phyloP scores from a whole-genome alignment of 805 yeast genomes.

The Candida krabiensis region DNA sequence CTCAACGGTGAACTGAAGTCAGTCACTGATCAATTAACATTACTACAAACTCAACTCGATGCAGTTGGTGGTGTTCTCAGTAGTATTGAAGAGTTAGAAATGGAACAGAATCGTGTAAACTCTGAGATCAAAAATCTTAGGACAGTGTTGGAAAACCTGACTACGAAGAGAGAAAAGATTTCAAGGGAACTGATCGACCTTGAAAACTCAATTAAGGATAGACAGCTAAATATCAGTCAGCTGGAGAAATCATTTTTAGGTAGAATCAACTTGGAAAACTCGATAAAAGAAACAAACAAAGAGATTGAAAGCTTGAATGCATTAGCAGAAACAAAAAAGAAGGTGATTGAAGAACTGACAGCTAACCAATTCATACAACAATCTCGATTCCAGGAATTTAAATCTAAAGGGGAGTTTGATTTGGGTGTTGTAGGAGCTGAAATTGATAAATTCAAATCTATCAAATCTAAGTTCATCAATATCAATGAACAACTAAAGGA shows the following conservation, averaged over 20 bases:
- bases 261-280: slow-evolving; percentile 38
- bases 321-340: slow-evolving; percentile 3
- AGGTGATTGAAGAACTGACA: slow-evolving; percentile 17
- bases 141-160: slow-evolving; percentile 27
- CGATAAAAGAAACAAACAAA: slow-evolving; percentile 27
- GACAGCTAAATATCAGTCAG: slow-evolving; percentile 49
- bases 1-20: slow-evolving; percentile 32
- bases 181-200: slow-evolving; percentile 45
- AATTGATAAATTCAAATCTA: slow-evolving; percentile 36
- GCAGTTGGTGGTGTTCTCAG: slow-evolving; percentile 23
- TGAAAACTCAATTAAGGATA: slow-evolving; percentile 54
- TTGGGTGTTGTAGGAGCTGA: slow-evolving; percentile 18
- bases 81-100: slow-evolving; percentile 49
- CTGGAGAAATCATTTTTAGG: slow-evolving; percentile 53
- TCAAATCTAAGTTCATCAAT: slow-evolving; percentile 41
- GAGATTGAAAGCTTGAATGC: slow-evolving; percentile 23
- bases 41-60: slow-evolving; percentile 15
- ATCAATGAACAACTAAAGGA: slow-evolving; percentile 45
- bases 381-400: slow-evolving; percentile 9
- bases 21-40: slow-evolving; percentile 25
- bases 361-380: slow-evolving; percentile 6
- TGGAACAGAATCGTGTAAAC: slow-evolving; percentile 37
- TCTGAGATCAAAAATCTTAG: slow-evolving; percentile 43
- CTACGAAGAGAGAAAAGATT: slow-evolving; percentile 44
- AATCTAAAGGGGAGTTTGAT: slow-evolving; percentile 20